Conservation (phyloP, 2,329 filamentous ascomycete genomes). For the Graphilbum ipis-grandicollis region DNA sequence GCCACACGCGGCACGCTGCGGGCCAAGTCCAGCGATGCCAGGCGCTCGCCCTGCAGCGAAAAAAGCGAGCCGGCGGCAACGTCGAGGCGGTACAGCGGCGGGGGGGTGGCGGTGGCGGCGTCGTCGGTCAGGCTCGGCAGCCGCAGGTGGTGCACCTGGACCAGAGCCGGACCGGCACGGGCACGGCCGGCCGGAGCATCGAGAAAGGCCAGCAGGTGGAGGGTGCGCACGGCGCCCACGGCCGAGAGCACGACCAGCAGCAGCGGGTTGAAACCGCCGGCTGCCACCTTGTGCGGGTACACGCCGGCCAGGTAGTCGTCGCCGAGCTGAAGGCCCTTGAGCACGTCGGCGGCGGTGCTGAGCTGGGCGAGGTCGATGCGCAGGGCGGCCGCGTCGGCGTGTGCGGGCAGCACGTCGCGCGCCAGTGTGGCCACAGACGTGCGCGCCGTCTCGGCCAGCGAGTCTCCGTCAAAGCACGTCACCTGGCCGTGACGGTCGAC, state of each 20-base stretch:
- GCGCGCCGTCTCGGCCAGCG: conserved; percentile 28
- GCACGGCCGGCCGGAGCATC: conserved; percentile 6
- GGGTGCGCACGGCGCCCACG: conserved; percentile 13
- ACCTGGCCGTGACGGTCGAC: conserved; percentile 45
- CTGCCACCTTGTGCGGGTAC: conserved; percentile 28
- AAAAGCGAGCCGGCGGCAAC: conserved; percentile 45
- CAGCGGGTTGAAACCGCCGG: conserved; percentile 28
- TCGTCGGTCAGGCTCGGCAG: not conserved
- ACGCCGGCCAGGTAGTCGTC: conserved; percentile 33
- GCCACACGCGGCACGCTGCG: conserved; percentile 42
- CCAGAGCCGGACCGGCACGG: conserved; percentile 8
- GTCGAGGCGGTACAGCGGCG: conserved; percentile 36
- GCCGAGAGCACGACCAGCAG: conserved; percentile 34
- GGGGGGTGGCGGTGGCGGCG: not conserved
- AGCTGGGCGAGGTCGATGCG: conserved; percentile 32
- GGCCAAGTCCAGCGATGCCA: conserved; percentile 48
- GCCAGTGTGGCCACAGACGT: conserved; percentile 23
- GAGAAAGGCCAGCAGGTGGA: conserved; percentile 17
- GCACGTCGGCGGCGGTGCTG: conserved; percentile 27
- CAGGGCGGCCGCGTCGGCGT: conserved; percentile 16
- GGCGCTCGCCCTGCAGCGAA: conserved; percentile 32
- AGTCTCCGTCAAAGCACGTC: conserved; percentile 41
- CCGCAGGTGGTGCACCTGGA: conserved; percentile 10
- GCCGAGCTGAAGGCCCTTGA: conserved; percentile 37
- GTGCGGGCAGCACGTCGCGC: conserved; percentile 23